A percentile compares a stretch with the other conserved stretches of the same genome.
Evolutionary conservation across 225 moss, liverwort and hornwort species (phyloP).

Genomic region (Marchantia paleacea): DNA sequence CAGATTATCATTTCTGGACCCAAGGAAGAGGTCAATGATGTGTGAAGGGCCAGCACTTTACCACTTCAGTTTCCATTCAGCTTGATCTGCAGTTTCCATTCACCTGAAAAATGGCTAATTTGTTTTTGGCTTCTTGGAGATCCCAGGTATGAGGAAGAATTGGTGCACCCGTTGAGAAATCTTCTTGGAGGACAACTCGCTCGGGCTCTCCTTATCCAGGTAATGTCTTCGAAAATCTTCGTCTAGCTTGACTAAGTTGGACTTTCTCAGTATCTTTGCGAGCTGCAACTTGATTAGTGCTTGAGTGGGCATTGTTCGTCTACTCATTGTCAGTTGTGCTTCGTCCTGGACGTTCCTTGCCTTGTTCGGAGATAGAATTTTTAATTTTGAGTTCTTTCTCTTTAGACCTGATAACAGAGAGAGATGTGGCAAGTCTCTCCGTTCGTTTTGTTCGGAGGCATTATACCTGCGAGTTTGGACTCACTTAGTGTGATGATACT

Average conservation of each 20-base stretch:
- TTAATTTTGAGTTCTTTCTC: too few species aligned
- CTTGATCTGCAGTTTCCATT: too few species aligned
- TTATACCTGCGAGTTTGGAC: too few species aligned
- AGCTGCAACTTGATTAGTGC: background rate
- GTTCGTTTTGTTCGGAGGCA: too few species aligned
- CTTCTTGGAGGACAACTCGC: conserved; percentile 80
- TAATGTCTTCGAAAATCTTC: background rate
- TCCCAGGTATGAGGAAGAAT: conserved; percentile 81
- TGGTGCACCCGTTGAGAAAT: conserved; percentile 76
- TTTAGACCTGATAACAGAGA: too few species aligned
- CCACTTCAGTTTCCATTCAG: background rate
- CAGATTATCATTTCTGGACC: background rate
- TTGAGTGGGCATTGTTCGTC: background rate
- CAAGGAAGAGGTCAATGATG: background rate
- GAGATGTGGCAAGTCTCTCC: too few species aligned
- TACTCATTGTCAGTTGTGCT: background rate
- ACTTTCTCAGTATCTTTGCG: background rate
- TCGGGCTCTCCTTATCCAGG: conserved; percentile 91
- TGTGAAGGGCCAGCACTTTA: background rate
- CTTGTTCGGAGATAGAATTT: too few species aligned
- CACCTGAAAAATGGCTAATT: background rate
- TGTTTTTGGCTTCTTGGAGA: background rate
- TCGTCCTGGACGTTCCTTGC: too few species aligned
- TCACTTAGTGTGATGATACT: background rate
- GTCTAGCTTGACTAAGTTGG: background rate